Conservation (phyloP, 2,329 filamentous ascomycete species). For the Colletotrichum horii region DNA sequence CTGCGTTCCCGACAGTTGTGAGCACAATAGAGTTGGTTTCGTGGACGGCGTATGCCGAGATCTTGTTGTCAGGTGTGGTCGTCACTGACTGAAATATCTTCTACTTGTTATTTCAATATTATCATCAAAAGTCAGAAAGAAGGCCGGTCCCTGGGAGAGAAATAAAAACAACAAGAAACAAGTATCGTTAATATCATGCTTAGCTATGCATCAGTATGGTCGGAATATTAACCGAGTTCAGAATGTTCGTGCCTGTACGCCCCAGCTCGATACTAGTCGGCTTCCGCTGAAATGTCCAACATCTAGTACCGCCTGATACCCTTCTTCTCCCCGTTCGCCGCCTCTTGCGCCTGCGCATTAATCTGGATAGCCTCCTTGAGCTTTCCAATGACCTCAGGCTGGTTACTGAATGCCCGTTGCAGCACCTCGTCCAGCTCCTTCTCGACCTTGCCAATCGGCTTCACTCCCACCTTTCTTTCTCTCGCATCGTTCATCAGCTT, state of each 20-base stretch:
- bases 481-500: constrained; percentile 54
- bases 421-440: constrained; percentile 63
- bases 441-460: constrained; percentile 57
- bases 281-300: neutral
- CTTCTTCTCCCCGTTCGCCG: constrained; percentile 41
- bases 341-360: constrained; percentile 58
- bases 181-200: neutral
- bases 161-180: neutral
- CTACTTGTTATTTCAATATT: neutral
- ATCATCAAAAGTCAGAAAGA: neutral
- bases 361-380: constrained; percentile 66
- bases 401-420: constrained; percentile 61
- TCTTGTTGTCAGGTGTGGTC: neutral
- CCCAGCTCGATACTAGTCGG: neutral
- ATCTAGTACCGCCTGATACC: constrained; percentile 23
- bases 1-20: neutral
- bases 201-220: neutral
- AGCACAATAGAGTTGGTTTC: neutral
- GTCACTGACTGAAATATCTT: neutral
- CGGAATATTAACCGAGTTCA: neutral
- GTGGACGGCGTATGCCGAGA: neutral
- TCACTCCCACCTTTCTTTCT: constrained; percentile 51
- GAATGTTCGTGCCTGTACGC: no score
- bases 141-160: neutral
- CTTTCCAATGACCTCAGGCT: constrained; percentile 63